These are phyloP conservation scores for Zoysia matrella DNA, from an alignment of 202 grass and related monocot species.

Conservation along the genomic window DNA sequence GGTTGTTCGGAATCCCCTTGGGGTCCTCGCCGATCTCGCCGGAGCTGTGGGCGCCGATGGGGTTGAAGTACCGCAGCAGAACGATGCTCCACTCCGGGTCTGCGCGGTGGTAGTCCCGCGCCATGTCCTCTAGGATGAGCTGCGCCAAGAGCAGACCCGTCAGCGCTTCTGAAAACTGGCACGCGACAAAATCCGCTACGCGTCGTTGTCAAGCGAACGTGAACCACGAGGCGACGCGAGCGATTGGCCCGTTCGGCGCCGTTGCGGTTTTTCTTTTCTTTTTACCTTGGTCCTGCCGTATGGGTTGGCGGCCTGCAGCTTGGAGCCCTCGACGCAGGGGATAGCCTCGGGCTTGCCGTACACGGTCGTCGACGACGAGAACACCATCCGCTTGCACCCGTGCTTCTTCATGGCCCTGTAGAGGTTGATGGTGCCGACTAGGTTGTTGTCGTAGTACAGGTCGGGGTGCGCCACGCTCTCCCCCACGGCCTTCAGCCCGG, in stretches of 20 bases:
- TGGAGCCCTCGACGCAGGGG: constrained; percentile 78
- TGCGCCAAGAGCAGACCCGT: constrained; percentile 17
- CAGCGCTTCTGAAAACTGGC: neutral
- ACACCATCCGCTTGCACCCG: constrained; percentile 82
- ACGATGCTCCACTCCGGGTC: constrained; percentile 77
- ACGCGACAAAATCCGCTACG: neutral
- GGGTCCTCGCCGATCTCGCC: constrained; percentile 92
- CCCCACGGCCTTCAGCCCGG: constrained; percentile 79
- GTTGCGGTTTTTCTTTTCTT: neutral
- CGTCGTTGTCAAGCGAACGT: neutral
- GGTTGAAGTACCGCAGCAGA: constrained; percentile 89
- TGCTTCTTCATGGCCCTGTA: constrained; percentile 64
- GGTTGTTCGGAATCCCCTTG: constrained; percentile 87
- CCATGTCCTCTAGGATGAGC: constrained; percentile 91
- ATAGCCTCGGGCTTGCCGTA: constrained; percentile 83
- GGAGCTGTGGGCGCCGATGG: constrained; percentile 85
- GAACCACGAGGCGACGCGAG: neutral
- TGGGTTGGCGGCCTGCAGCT: constrained; percentile 79
- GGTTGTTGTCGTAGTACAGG: constrained; percentile 81
- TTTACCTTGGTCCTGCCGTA: constrained; percentile 92
- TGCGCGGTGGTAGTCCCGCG: constrained; percentile 70
- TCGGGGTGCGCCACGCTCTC: constrained; percentile 75
- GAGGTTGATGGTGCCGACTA: constrained; percentile 77
- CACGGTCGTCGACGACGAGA: constrained; percentile 87
- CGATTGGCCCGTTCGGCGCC: neutral